Base-by-base conservation (phyloP, 805 yeast genomes). In the Ogataea dorogensis region DNA sequence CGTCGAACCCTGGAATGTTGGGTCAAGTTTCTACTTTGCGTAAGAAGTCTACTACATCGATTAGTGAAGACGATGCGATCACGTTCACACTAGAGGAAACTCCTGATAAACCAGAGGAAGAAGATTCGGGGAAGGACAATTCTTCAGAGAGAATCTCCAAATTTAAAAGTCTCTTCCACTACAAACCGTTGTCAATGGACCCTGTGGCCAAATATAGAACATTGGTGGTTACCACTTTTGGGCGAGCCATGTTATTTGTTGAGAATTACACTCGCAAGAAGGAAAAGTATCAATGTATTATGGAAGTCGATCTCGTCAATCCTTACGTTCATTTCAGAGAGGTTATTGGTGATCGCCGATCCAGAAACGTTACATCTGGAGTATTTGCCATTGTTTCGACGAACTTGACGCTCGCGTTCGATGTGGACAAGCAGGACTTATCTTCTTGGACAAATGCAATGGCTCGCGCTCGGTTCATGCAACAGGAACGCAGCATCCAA, bases 271-370 rank as follows among this genome's bases (percentile, higher is more conserved):
- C 54, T 15, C 38, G 60, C 8, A 59, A 56, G 7, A 59, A 63
- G 14, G 64, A 61, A 6, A 67, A 65, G 22, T 67, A 71, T 49
- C 73, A 72, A 39, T 51, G 80, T 28, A 63, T 70, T 12, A 64
- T 71, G 12, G 87, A 81, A 39, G 67, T 84, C 22, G 70, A 69
- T 44, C 56, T 82, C 26, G 64, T 70, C 5, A 73, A 71, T 47
- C 65, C 76, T 1, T 73, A 74, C 10, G 62, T 77, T 12, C 71
- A 62, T 33, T 67, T 83, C 46, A 80, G 75, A 49, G 91, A 83
- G 53, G 64, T 82, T 12, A 60, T 76, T 5, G 64, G 69, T 8
- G 61, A 65, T 12, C 52, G 56, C 2, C 50, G 58, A 11, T 51
- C 58, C 5, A 61, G 56, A 28, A 55, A 63, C 33, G 69, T 68